Percentiles rank a stretch among this genome's conserved stretches.
These are phyloP conservation scores for Phytophthora ramorum DNA, from an alignment of 352 stramenopile species.

Conservation along the genomic window DNA sequence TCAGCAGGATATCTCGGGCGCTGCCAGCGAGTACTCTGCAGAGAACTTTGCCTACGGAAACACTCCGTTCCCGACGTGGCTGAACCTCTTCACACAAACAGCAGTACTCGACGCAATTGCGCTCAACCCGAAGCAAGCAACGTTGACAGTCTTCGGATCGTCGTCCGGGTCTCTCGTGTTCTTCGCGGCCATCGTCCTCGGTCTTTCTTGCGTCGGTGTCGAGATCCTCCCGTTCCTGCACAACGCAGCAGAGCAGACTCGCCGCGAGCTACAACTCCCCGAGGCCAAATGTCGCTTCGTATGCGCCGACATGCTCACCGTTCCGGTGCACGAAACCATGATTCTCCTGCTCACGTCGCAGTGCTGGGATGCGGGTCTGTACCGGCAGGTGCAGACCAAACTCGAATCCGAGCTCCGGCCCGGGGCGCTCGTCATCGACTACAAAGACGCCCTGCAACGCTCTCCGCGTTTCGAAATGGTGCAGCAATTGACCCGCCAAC, in stretches of 20 bases:
- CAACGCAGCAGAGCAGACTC: slow-evolving; percentile 29
- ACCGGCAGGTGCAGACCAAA: slow-evolving; percentile 43
- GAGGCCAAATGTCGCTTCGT: slow-evolving; percentile 35
- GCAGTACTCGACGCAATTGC: slow-evolving; percentile 21
- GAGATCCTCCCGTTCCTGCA: slow-evolving; percentile 64
- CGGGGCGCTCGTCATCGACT: slow-evolving; percentile 56
- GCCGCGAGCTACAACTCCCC: slow-evolving; percentile 13
- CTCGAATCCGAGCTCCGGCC: slow-evolving; percentile 45
- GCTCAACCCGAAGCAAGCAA: background rate
- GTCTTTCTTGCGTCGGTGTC: slow-evolving; percentile 42
- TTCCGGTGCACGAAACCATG: slow-evolving; percentile 26
- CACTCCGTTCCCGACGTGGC: slow-evolving; percentile 60
- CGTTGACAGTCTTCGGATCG: slow-evolving; percentile 56
- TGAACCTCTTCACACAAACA: slow-evolving; percentile 33
- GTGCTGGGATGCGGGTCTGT: slow-evolving; percentile 59
- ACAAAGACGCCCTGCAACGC: slow-evolving; percentile 43
- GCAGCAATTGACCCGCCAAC: slow-evolving; percentile 24
- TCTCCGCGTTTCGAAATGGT: slow-evolving; percentile 40
- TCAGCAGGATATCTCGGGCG: slow-evolving; percentile 27
- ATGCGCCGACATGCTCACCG: slow-evolving; percentile 52
- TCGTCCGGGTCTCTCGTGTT: slow-evolving; percentile 65
- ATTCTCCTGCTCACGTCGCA: slow-evolving; percentile 67
- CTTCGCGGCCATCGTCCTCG: slow-evolving; percentile 46
- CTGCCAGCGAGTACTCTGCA: slow-evolving; percentile 34
- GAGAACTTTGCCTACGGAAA: slow-evolving; percentile 68